phyloP scores from a whole-genome alignment of 1,139 yeast species.

The Geotrichum citri-aurantii region DNA sequence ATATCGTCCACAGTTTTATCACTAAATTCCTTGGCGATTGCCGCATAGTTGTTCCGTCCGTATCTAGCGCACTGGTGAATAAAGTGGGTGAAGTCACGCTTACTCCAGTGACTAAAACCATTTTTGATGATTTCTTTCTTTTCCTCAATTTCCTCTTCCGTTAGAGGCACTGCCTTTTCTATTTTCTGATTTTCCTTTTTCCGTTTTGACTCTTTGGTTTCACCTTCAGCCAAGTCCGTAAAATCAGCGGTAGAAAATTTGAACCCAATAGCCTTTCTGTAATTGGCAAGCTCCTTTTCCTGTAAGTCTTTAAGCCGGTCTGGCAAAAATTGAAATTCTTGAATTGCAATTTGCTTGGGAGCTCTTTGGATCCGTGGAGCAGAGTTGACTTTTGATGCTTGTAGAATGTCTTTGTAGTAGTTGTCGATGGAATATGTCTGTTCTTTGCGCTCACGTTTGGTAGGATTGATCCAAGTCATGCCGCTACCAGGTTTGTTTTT shows the following conservation, averaged over 20 bases:
- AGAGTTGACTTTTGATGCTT: conserved; percentile 43
- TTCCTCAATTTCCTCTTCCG: conserved; percentile 65
- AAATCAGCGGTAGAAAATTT: conserved; percentile 50
- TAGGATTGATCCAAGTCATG: conserved; percentile 69
- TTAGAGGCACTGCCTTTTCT: conserved; percentile 55
- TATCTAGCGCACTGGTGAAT: conserved; percentile 76
- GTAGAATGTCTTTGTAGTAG: conserved; percentile 76
- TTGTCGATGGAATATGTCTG: conserved; percentile 77
- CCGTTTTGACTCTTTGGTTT: conserved; percentile 56
- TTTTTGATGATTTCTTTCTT: conserved; percentile 56
- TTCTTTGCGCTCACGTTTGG: conserved; percentile 84
- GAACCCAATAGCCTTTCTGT: conserved; percentile 64
- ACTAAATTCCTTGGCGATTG: conserved; percentile 58
- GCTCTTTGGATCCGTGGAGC: conserved; percentile 44
- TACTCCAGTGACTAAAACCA: conserved; percentile 79
- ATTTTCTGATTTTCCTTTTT: conserved; percentile 57
- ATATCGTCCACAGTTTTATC: conserved; percentile 72
- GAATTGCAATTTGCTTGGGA: conserved; percentile 50
- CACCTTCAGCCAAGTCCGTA: conserved; percentile 39
- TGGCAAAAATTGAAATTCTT: conserved; percentile 88
- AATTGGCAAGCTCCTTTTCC: conserved; percentile 72
- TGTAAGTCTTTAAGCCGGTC: conserved; percentile 57
- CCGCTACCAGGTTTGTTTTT: conserved; percentile 31
- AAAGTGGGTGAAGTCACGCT: conserved; percentile 84
- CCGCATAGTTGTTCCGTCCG: conserved; percentile 63